Evolutionary conservation across 257 asterid species (phyloP).

Genomic region (Plantago ovata): DNA sequence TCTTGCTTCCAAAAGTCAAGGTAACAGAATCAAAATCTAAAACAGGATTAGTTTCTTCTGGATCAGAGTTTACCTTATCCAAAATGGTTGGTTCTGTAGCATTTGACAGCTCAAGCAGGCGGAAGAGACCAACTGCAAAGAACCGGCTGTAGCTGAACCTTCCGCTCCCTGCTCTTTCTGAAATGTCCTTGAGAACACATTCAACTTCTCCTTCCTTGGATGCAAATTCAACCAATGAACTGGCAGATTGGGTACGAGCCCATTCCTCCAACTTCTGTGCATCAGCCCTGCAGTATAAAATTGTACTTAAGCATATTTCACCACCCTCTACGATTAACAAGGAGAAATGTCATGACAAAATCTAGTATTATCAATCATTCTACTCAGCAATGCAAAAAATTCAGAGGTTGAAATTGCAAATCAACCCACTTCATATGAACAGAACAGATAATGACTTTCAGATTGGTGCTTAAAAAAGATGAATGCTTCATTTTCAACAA

Average conservation of each 20-base stretch:
- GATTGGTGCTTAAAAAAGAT: background rate
- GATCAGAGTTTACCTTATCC: conserved; percentile 54
- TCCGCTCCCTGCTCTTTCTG: conserved; percentile 73
- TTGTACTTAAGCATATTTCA: background rate
- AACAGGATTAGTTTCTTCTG: background rate
- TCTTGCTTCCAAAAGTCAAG: conserved; percentile 1
- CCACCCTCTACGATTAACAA: background rate
- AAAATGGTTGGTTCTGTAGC: conserved; percentile 75
- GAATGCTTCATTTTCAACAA: background rate
- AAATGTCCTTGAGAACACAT: conserved; percentile 60
- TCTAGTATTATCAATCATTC: background rate
- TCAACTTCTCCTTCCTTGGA: conserved; percentile 87
- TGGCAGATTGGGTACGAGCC: conserved; percentile 69
- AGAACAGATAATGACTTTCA: background rate
- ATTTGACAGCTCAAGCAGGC: conserved; percentile 85
- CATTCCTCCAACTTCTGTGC: conserved; percentile 91
- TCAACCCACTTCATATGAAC: background rate
- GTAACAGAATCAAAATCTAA: background rate
- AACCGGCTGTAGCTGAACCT: conserved; percentile 85
- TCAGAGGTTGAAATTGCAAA: background rate
- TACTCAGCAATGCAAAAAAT: background rate
- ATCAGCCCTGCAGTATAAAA: conserved; percentile 48
- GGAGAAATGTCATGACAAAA: background rate
- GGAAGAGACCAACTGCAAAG: conserved; percentile 94
- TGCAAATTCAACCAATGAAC: conserved; percentile 66